Evolutionary conservation across 805 yeast species (phyloP), one percentile per base, ranked within the genome.

Genomic region (Saccharomycopsis synnaedendra): DNA sequence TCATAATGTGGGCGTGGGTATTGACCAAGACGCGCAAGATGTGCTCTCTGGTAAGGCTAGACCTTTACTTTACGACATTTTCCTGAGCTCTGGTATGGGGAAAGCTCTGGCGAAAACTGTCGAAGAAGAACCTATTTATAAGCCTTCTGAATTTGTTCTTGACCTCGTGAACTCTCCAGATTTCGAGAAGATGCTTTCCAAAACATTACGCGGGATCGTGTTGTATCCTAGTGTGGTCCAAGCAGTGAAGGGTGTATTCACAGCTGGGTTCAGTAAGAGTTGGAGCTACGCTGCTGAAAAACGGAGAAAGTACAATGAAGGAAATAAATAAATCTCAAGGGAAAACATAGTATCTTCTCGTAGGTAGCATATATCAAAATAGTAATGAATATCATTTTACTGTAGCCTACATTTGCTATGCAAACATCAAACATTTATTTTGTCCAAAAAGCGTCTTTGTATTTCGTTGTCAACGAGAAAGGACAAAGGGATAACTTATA

Each of bases 181-280:
- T 34, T 63, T 76, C 42, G 54, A 57, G 5, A 41, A 56, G 34
- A 60, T 68, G 47, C 58, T 75, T 54, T 52, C 60, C 48, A 47
- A 61, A 3, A 65, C 72, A 2, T 67, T 85, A 37, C 64, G 68
- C 53, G 63, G 69, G 30, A 82, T 83, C 1, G 88, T 89, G 5
- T 69, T 68, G 40, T 65, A 66, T 59, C 81, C 93, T n/a, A 85
- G 95, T 10, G 59, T 80, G 10, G 63, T 78, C 5, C 98, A 93
- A 63, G 77, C 86, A 32, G 54, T 78, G 11, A 88, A 90, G 62
- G 98, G 98, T 0, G 57, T 90, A 1, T 66, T 86, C 39, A 87
- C 95, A 3, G 96, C 97, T 1, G 98, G 98, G 1, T 44, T 84
- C 1, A 59, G 67, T 19, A 85, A 83, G 59, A 78, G 89, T 7